Evolutionary conservation across 345 rosid genomes (phyloP), one percentile per base, ranked within the genome.

Genomic region (Aegle marmelos): DNA sequence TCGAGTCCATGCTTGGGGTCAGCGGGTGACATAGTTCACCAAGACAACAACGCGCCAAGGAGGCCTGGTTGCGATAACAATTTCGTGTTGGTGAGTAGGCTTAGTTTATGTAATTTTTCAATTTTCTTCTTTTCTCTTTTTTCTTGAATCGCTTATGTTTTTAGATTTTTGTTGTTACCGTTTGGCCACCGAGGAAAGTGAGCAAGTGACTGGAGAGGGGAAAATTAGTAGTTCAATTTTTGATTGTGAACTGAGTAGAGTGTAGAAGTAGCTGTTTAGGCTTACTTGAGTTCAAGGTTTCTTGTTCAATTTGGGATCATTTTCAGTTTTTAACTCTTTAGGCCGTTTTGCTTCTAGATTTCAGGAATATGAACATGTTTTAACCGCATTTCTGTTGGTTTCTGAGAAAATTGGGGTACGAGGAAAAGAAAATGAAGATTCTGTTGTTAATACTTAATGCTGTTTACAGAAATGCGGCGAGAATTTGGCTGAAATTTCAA

Each of bases 1-100:
- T 74, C 75, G 70, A 74, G 79, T 80, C 73, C 84, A 27, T 76
- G 80, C 25, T 74, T 85, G 25, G 87, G 77, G 11, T 88, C 84
- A 37, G 94, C 88, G 74, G 95, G 98, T 39, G 99, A 96, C 72
- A 96, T 96, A 84, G 97, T 96, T 39, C 99, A 96, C 85, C 93
- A 84, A 8, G 99, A 96, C 82, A 82, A 88, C 75, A 69, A 87
- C 27, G 88, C 97, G 79, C 99, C 99, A 0, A 83, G 75, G 84
- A 79, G 93, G 74, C 88, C 99, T 78, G 98, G 99, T 31, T 96
- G 99, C 83, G 85, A 85, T 24, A 94, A 96, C 78, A 89, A 94
- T 87, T 96, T 96, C 83, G 98, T 96, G 33, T 85, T 96, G 93
- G 99, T 94, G 71, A 62, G 76, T 7, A 17, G 14, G 13, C 17